Base-by-base conservation (phyloP, 495 filamentous ascomycete genomes). In the Penicillium silybi region DNA sequence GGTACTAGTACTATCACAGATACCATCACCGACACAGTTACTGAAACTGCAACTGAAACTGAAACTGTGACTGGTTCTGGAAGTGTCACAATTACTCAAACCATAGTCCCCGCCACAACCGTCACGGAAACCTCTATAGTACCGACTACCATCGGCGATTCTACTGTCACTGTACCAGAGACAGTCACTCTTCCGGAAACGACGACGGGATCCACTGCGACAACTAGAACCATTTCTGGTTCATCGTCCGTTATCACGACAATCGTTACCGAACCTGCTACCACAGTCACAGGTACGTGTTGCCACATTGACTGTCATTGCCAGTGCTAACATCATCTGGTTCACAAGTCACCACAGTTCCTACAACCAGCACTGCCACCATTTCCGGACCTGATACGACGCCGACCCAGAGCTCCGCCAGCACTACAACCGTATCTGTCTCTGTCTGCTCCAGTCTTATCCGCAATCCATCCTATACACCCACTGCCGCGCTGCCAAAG, bases 381-480 rank as follows among this genome's bases (percentile, higher is more conserved):
- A n/a, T 48, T 13, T 42, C 49, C 4, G 55, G 45, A 2, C 9
- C 52, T 6, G 48, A 39, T 3, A 42, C 39, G 0, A 61, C 46
- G 13, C 11, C 35, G 13, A 62, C 56, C 0, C 20, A 51, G 37
- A 54, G 17, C 1, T 22, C 17, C 26, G 11, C 17, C 6, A 29
- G 43, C 19, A 54, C 46, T 4, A 48, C 29, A 2, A 41, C 53
- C 13, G 42, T 56, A 13, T 61, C 60, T 27, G 17, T 54, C 27
- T 57, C 58, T 1, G 41, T 67, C 20, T 74, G 71, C 45, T 57
- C 71, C 11, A 67, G 44, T 16, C 59, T 66, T 2, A 58, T 55
- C 18, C 25, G 47, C 26, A 72, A 72, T 27, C 66, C 69, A n/a
- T 67, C 63, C 0, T 72, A 72, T 46, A 72, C 64, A 3, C 58